Base-by-base conservation (phyloP, 371 early-diverging fungal genomes). In the Choanephora cucurbitarum region DNA sequence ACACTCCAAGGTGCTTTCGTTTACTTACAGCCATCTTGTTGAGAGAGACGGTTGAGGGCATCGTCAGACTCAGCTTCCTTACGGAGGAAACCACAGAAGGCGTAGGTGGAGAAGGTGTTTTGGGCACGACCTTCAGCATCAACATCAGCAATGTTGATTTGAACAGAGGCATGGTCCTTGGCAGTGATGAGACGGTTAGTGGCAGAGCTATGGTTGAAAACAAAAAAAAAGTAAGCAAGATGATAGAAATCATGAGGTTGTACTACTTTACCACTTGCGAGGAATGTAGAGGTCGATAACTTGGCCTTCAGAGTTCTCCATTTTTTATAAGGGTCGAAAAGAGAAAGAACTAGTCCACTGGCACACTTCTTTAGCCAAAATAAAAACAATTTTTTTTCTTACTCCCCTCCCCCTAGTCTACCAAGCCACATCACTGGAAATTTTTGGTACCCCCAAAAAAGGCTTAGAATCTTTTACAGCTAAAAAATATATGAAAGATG, bases 121-220 rank as follows among this genome's bases (percentile, higher is more conserved):
- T 85, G 89, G 72, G 79, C 66, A 59, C 82, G 83, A 69, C 98
- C 99, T 58, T 81, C 82, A 62, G 88, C 91, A 72, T 97, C 92
- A 64, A 98, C 97, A 62, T 95, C 92, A 58, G 83, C 95, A 68
- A 98, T 79, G 93, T 94, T 97, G 87, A 98, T 88, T 84, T 97
- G 99, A 78, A 98, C 93, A 44, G 96, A 89, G 54, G 97, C 92
- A 87, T 98, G 99, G 86, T 98, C 99, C 89, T 97, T 73, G 63
- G 77, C 75, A 60, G 73, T 73, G 62, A 79, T 79, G 55, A 76
- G 66, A 62, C 75, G 76, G 73, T 74, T 76, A 59, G 80, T 76
- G 69, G 80, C 77, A 54, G 77, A 76, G 67, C 76, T 76, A 63
- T n/a, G n/a, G n/a, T n/a, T n/a, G n/a, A n/a, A n/a, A n/a, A 43